These are phyloP conservation scores for Silybum marianum DNA, from an alignment of 129 eudicot species.

Conservation along the genomic window DNA sequence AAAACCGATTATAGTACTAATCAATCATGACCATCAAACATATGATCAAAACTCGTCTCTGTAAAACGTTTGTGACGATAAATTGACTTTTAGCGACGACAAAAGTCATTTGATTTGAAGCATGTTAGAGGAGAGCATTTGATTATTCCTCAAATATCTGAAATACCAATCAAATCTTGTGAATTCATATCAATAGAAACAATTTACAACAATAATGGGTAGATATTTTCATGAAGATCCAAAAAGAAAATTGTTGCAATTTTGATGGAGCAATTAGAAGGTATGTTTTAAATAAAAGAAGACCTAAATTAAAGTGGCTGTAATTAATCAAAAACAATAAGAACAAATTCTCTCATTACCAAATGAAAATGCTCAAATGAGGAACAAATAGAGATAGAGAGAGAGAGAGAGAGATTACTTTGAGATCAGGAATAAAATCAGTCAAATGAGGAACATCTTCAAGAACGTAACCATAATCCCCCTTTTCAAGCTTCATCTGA, in stretches of 20 bases:
- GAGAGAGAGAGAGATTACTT: constrained; percentile 44
- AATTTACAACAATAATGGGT: neutral
- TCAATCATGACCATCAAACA: neutral
- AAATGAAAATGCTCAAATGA: too few relatives aligned
- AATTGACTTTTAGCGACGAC: too few relatives aligned
- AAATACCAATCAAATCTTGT: neutral
- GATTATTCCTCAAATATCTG: neutral
- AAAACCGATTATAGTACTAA: neutral
- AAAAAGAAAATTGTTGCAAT: neutral
- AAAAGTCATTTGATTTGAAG: too few relatives aligned
- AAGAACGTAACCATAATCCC: constrained; percentile 64
- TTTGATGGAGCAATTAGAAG: neutral
- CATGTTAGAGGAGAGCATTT: neutral
- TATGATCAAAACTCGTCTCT: neutral
- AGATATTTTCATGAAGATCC: neutral
- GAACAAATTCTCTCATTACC: neutral
- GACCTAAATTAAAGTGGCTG: too few relatives aligned
- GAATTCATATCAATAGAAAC: neutral
- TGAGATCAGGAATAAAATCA: constrained; percentile 74
- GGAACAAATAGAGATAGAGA: neutral
- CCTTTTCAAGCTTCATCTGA: constrained; percentile 45
- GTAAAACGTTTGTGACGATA: too few relatives aligned
- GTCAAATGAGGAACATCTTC: constrained; percentile 90
- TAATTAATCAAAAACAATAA: neutral
- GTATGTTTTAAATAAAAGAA: neutral